Percentiles rank a stretch among this genome's conserved stretches.
Conservation (phyloP, 257 asterid genomes). For the Solanum phureja region DNA sequence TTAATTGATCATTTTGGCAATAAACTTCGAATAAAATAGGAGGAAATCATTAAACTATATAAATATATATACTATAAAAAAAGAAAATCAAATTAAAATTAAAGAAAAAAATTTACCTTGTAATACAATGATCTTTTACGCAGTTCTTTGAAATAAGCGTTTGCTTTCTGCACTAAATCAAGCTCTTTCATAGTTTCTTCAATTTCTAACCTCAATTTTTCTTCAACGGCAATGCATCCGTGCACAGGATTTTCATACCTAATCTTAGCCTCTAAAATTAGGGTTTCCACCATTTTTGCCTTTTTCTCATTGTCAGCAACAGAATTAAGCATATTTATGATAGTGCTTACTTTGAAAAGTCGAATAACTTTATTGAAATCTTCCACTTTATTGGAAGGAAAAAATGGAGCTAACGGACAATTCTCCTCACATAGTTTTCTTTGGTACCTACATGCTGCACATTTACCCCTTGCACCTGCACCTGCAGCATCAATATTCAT, state of each 20-base stretch:
- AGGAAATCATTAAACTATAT: too few relatives aligned
- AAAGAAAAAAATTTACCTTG: background rate
- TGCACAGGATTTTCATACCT: conserved; percentile 5
- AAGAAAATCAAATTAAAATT: background rate
- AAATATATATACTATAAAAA: background rate
- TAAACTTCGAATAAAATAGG: background rate
- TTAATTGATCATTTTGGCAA: background rate
- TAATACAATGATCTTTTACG: background rate
- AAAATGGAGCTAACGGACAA: background rate
- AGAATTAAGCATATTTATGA: background rate
- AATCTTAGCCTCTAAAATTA: background rate
- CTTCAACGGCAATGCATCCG: background rate
- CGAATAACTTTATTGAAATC: background rate
- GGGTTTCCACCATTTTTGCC: background rate
- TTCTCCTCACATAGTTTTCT: background rate
- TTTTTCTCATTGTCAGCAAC: background rate
- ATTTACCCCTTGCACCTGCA: background rate
- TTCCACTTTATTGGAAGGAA: background rate
- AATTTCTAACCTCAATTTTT: background rate
- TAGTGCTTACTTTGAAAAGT: background rate
- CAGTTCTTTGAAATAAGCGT: background rate
- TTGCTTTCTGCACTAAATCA: background rate
- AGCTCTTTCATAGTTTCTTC: background rate
- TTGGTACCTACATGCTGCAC: background rate
- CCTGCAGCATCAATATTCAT: background rate